These are phyloP conservation scores for Solanum appendiculatum DNA, from an alignment of 257 asterid species.

Conservation along the genomic window DNA sequence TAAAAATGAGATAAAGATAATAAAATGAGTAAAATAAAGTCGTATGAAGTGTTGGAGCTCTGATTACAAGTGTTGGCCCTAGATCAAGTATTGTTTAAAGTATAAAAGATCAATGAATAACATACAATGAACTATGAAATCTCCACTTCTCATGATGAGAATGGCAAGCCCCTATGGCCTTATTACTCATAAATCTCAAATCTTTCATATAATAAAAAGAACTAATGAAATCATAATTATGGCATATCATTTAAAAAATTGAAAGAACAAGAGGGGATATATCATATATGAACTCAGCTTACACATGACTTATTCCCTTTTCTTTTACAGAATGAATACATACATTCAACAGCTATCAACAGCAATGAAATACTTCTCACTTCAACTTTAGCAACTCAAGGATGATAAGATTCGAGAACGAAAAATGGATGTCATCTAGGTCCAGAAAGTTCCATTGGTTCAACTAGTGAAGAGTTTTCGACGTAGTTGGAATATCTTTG, in stretches of 20 bases:
- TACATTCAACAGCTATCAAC: slow-evolving; percentile 36
- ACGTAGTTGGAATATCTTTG: slow-evolving; percentile 73
- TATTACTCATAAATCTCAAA: not conserved
- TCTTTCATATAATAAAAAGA: not conserved
- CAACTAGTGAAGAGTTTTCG: slow-evolving; percentile 77
- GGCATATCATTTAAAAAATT: not conserved
- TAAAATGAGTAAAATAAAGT: too few species aligned
- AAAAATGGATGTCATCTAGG: slow-evolving; percentile 52
- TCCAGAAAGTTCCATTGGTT: slow-evolving; percentile 92
- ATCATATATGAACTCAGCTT: not conserved
- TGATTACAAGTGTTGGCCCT: too few species aligned
- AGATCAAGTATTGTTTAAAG: too few species aligned
- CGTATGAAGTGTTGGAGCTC: too few species aligned
- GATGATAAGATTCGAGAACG: not conserved
- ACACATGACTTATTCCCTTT: slow-evolving; percentile 20
- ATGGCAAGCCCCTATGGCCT: too few species aligned
- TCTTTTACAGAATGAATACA: slow-evolving; percentile 35
- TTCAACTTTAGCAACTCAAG: not conserved
- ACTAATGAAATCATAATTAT: not conserved
- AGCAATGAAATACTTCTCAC: slow-evolving; percentile 3
- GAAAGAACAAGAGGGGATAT: not conserved
- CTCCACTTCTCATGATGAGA: not conserved
- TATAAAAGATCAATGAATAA: not conserved
- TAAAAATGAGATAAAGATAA: too few species aligned
- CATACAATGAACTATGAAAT: not conserved